Evolutionary conservation across 2,329 filamentous ascomycete species (phyloP), one percentile per base, ranked within the genome.

Genomic region (Ceratocystis eucalypticola): DNA sequence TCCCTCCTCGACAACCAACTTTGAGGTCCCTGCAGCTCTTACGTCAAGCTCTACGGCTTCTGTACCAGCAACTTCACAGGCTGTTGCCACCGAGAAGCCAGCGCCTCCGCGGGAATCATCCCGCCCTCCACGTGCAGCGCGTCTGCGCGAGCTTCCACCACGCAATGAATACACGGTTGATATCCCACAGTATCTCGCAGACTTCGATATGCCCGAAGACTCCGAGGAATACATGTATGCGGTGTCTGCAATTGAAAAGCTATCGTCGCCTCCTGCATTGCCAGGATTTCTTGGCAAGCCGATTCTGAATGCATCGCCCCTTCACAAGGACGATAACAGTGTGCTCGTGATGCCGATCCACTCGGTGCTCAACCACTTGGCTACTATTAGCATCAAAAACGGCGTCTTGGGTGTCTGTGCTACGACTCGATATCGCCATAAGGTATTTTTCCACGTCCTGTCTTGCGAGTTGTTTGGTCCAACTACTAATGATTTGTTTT

Each of bases 291-390:
- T 99, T 62, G 89, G 88, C 71, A 96, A 96, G 77, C 94, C 92
- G 41, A 96, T 99, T 68, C 78, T 99, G 70, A 99, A 99, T 75
- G 89, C 89, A 62, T 87, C 86, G 1, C 91, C 90, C 30, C 86
- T 93, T 5, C 91, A 96, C 81, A 97, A 97, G 79, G 94, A 99
- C 74, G 94, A 99, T 76, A 96, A 93, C 75, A 96, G 92, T 76
- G 94, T 99, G 69, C 79, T 99, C 69, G 94, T 91, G 71, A 93
- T 96, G 83, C 94, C 94, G 15, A 99, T 97, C 72, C 93, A 99
- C 73, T 96, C 94, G 0, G 91, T 97, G 41, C 79, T 99, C 69
- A 99, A 99, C 71, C 94, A 99, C 75, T 79, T 99, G 71, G 93
- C 93, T 62, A 99, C 94, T 2, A 97, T 93, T 76, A 96, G 92